Evolutionary conservation across 1,139 yeast genomes (phyloP).

Genomic region (Hansenula sp.): DNA sequence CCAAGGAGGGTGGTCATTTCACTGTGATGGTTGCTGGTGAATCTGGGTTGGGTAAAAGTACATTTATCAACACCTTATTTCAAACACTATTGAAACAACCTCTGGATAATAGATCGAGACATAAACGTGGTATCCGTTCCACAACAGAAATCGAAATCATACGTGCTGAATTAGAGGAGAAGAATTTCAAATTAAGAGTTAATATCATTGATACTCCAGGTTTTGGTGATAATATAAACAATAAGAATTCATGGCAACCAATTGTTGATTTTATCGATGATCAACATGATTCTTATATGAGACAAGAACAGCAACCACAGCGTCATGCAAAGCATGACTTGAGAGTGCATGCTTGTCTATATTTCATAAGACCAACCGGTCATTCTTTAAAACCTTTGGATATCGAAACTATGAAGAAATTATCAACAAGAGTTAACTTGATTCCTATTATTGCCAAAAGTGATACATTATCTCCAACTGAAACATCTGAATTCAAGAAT

Average conservation of each 20-base stretch:
- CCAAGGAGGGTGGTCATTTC: conserved; percentile 84
- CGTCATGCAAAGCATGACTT: conserved; percentile 71
- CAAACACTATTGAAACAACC: conserved; percentile 55
- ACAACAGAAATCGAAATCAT: conserved; percentile 90
- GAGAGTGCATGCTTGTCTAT: conserved; percentile 93
- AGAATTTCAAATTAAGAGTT: conserved; percentile 78
- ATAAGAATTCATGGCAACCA: conserved; percentile 90
- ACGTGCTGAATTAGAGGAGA: conserved; percentile 90
- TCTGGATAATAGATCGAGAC: conserved; percentile 63
- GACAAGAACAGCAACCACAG: conserved; percentile 93
- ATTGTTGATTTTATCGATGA: conserved; percentile 93
- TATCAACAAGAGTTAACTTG: conserved; percentile 85
- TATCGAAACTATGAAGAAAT: conserved; percentile 86
- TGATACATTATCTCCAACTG: conserved; percentile 84
- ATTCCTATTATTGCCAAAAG: conserved; percentile 95
- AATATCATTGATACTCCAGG: conserved; percentile 97
- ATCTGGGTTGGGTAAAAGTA: conserved; percentile 90
- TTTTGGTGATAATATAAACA: conserved; percentile 94
- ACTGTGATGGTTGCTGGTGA: conserved; percentile 97
- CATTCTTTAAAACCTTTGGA: conserved; percentile 93
- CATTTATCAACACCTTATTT: conserved; percentile 89
- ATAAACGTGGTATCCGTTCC: conserved; percentile 69
- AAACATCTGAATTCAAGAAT: conserved; percentile 75
- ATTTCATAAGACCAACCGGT: conserved; percentile 95
- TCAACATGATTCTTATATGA: conserved; percentile 92